Evolutionary conservation across 148 eudicot genomes (phyloP).

Genomic region (Vaccinium macrocarpon): DNA sequence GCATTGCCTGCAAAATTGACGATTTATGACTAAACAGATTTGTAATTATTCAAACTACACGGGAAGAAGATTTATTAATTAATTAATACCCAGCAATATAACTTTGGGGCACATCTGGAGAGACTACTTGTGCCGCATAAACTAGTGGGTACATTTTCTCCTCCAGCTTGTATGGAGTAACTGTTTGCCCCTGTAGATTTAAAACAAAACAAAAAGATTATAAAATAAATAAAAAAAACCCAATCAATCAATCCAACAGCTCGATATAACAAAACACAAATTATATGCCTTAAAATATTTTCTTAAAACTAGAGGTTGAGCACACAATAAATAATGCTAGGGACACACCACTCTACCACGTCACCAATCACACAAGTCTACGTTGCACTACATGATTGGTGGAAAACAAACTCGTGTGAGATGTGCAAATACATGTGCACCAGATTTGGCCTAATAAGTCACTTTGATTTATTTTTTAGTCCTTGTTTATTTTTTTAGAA

Average conservation of each 20-base stretch:
- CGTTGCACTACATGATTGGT: no score
- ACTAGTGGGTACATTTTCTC: slow-evolving; percentile 63
- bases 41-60: background rate
- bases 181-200: slow-evolving; percentile 58
- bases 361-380: no score
- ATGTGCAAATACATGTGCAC: no score
- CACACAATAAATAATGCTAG: no score
- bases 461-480: no score
- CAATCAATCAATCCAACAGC: background rate
- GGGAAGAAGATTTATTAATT: background rate
- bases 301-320: no score
- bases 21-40: background rate
- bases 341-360: no score
- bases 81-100: slow-evolving; percentile 47
- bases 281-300: background rate
- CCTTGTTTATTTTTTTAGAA: no score
- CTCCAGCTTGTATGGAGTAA: slow-evolving; percentile 50
- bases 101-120: slow-evolving; percentile 39
- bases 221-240: background rate
- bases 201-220: background rate
- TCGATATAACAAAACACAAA: background rate
- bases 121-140: slow-evolving; percentile 58
- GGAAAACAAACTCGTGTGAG: no score
- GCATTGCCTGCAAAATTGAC: slow-evolving; percentile 57
- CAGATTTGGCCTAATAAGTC: no score